Evolutionary conservation across 1,284 basidiomycete genomes (phyloP).

Genomic region (Butyriboletus appendiculatus): DNA sequence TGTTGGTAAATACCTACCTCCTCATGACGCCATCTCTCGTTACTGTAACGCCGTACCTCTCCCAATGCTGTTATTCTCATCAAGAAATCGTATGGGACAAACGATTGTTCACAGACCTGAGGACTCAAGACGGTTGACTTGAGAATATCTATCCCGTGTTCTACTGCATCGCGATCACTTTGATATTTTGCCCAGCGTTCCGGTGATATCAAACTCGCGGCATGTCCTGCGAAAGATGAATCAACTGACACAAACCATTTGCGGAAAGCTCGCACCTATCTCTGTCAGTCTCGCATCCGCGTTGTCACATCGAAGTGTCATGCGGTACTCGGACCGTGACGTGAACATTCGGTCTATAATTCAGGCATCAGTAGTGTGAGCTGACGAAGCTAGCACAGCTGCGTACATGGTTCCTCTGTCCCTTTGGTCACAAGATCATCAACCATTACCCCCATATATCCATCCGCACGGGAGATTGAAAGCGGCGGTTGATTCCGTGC

Average conservation of each 20-base stretch:
- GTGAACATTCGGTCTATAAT: conserved; percentile 88
- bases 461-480: conserved; percentile 77
- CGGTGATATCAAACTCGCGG: conserved; percentile 62
- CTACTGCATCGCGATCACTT: conserved; percentile 50
- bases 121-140: conserved; percentile 54
- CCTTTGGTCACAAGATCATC: conserved; percentile 89
- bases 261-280: conserved; percentile 47
- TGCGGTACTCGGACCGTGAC: conserved; percentile 85
- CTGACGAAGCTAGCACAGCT: not conserved
- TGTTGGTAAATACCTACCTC: conserved; percentile 43
- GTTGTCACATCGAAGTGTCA: conserved; percentile 87
- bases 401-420: conserved; percentile 82
- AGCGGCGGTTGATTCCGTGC: conserved; percentile 59
- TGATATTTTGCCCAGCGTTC: conserved; percentile 61
- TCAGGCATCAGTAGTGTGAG: conserved; percentile 5
- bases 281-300: conserved; percentile 82
- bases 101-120: conserved; percentile 44
- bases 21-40: conserved; percentile 60
- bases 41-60: conserved; percentile 52
- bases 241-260: not conserved
- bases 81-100: not conserved
- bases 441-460: conserved; percentile 87
- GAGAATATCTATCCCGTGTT: conserved; percentile 51
- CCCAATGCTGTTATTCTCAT: conserved; percentile 54
- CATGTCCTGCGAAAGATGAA: conserved; percentile 41